A percentile compares a stretch with the other conserved stretches of the same genome.
phyloP scores from a whole-genome alignment of 176 grass and related monocot genomes.

The Puccinellia tenuiflora region DNA sequence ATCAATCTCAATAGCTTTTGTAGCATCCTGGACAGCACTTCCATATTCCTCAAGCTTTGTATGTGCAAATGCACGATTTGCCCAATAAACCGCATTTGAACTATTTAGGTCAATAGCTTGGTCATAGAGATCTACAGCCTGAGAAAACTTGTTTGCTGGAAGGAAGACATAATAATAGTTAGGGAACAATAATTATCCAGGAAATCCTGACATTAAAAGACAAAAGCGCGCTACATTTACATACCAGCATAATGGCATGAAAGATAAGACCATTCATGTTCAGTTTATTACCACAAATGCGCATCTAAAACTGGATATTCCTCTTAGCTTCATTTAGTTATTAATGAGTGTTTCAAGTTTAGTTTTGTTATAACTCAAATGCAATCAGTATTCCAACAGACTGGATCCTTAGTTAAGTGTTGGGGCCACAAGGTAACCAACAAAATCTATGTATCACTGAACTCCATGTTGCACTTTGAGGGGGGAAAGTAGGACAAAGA shows the following conservation, averaged over 20 bases:
- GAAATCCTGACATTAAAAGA: not conserved
- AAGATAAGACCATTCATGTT: not conserved
- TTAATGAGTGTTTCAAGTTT: not conserved
- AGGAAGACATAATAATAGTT: not conserved
- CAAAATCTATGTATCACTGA: not conserved
- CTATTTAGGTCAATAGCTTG: constrained; percentile 76
- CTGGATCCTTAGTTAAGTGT: not conserved
- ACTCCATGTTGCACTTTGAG: not conserved
- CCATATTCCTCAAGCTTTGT: constrained; percentile 90
- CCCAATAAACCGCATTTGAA: constrained; percentile 82
- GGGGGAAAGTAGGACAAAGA: not conserved
- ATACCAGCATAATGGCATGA: not conserved
- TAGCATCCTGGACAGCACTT: constrained; percentile 80
- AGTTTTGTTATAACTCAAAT: not conserved
- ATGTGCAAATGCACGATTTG: constrained; percentile 86
- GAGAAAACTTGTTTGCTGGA: constrained; percentile 81
- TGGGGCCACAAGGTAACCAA: not conserved
- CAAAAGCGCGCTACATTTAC: not conserved
- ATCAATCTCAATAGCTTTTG: constrained; percentile 77
- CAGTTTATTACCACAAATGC: not conserved
- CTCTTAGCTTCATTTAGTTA: not conserved
- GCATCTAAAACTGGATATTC: not conserved
- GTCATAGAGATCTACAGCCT: constrained; percentile 75
- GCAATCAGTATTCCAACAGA: not conserved
- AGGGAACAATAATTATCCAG: not conserved